Base-by-base conservation (phyloP, 305 asterid species). In the Fraxinus nigra region DNA sequence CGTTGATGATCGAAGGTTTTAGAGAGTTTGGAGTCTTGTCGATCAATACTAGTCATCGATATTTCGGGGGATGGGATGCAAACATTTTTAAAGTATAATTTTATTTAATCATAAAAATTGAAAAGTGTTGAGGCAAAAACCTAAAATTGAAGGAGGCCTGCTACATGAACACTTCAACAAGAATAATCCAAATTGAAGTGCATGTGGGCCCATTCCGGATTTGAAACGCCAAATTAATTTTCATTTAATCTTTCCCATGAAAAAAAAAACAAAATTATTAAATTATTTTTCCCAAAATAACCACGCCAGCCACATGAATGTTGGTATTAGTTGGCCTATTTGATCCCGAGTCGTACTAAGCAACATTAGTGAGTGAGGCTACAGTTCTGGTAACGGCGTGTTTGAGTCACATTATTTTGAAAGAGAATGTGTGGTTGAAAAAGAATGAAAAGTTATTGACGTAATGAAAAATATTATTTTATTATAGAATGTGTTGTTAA, bases 241-340 rank as follows among this genome's bases (percentile, higher is more conserved):
- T 67, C 1, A 56, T 78, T 78, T 72, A 82, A 40, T 85, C 63
- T 46, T 32, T 18, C 5, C 48, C 48, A 35, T 35, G 8, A 33
- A 33, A 33, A 79, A 79, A 40, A 79, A 38, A 40, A 30, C 7
- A 35, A 18, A 18, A 22, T 18, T 24, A 56, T 37, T 35, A 35
- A 35, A 35, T 37, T 54, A 3, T 24, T 61, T 61, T 46, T 63
- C 46, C 54, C 34, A 11, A 26, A 84, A 79, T 33, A n/a, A 78
- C 82, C 89, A 86, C 88, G 89, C 85, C 87, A 86, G 83, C 84
- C 88, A 82, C 88, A 76, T 78, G 86, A 80, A 80, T 46, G 83
- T 84, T 82, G 85, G 82, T 11, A 76, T 76, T 79, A 72, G 91
- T 72, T 80, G 88, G 84, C 87, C 78, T n/a, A 79, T 38, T 77